Base-by-base conservation (phyloP, 345 rosid species). In the Moricandia moricandioides region DNA sequence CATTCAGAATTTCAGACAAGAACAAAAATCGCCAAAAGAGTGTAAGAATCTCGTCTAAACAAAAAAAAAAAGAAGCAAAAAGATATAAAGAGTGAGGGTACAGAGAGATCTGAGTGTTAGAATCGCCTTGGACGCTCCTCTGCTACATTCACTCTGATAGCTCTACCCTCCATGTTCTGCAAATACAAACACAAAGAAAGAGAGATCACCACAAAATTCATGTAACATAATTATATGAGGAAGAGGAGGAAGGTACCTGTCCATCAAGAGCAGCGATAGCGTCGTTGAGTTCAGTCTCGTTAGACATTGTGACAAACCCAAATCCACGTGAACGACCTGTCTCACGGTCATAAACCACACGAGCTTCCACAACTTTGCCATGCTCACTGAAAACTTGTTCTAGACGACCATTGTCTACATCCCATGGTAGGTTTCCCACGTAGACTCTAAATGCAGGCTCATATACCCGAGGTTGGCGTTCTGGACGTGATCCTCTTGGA, bases 241-340 rank as follows among this genome's bases (percentile, higher is more conserved):
- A 45, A 4, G 31, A 73, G 14, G 13, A 67, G 31, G 29, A 40
- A 2, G 7, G 4, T 84, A 94, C 98, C 93, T 89, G 87, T 82
- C 97, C 96, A 78, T 94, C 96, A 57, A 94, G 95, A 11, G 98
- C 95, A 65, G 96, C 88, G 29, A 94, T 85, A 72, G 97, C 98
- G 8, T 88, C 93, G 24, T 91, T 90, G 85, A 90, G 78, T 86
- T 91, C 96, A 17, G 78, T 57, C 83, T 88, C 96, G 29, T 78
- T 62, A 24, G 93, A 78, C 98, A 94, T 91, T 0, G 89, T 80
- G 63, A 94, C 98, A 74, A 94, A 94, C 30, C 97, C 99, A 30
- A 94, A 91, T 49, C 97, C 97, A 74, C 97, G 97, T 33, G 99
- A 94, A 24, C 97, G 97, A 58, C 97, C 96, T 40, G 87, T 85